phyloP scores from a whole-genome alignment of 495 filamentous ascomycete genomes.

The Aspergillus nanangensis region DNA sequence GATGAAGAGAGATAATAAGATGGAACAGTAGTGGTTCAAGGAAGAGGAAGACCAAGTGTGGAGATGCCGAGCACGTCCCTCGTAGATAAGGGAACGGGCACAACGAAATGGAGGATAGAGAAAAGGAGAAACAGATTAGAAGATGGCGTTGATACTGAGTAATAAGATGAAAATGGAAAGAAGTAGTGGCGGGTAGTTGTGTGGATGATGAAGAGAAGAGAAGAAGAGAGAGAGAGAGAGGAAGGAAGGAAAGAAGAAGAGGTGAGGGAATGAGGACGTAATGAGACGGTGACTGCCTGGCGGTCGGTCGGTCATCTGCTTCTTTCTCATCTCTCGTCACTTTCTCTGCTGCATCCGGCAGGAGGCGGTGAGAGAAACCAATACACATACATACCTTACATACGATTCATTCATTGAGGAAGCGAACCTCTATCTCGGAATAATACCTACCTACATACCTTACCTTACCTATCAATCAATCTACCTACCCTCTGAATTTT shows the following conservation, averaged over 20 bases:
- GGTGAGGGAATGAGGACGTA: constrained; percentile 10
- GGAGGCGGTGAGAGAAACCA: neutral
- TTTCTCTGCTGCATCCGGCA: constrained; percentile 11
- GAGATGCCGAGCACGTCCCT: too few relatives aligned
- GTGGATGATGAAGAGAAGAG: constrained; percentile 14
- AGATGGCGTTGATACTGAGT: neutral
- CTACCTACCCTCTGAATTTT: too few relatives aligned
- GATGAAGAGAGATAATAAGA: neutral
- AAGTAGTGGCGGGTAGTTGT: constrained; percentile 10
- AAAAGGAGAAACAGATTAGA: constrained; percentile 4
- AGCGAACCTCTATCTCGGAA: too few relatives aligned
- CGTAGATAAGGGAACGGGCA: constrained; percentile 1
- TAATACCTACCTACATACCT: too few relatives aligned
- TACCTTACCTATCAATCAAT: too few relatives aligned
- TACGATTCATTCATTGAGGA: too few relatives aligned
- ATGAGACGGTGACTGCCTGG: constrained; percentile 9
- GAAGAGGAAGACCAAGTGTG: too few relatives aligned
- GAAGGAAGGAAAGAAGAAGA: constrained; percentile 3
- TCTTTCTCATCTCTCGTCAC: constrained; percentile 5
- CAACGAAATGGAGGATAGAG: constrained; percentile 1
- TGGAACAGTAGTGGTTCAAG: neutral
- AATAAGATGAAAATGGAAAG: neutral
- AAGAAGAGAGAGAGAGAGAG: constrained; percentile 4
- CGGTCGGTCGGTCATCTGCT: constrained; percentile 21
- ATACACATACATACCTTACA: too few relatives aligned